These are phyloP conservation scores for Fraxinus baroniana DNA, from an alignment of 305 asterid species.

Conservation along the genomic window DNA sequence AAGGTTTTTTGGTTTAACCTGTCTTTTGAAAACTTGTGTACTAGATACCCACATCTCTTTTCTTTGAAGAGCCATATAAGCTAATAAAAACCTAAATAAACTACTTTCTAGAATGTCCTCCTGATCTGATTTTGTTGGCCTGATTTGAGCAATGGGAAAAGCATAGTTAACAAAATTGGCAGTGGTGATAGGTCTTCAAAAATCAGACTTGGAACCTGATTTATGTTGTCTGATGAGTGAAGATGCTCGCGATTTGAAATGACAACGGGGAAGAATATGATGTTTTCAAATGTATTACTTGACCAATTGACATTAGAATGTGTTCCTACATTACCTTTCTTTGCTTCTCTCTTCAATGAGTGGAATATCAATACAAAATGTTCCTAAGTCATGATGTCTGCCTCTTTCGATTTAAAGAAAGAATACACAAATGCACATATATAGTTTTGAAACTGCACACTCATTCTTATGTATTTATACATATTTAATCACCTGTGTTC, in stretches of 20 bases:
- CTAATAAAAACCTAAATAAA: neutral
- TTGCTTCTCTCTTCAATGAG: neutral
- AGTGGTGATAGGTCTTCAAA: neutral
- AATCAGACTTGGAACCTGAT: neutral
- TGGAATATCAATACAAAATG: neutral
- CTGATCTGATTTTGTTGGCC: neutral
- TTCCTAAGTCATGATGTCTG: constrained; percentile 11
- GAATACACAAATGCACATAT: neutral
- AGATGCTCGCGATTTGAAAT: neutral
- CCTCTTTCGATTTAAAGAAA: constrained; percentile 2
- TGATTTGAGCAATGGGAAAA: neutral
- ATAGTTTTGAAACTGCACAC: neutral
- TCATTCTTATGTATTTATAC: neutral
- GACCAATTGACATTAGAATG: neutral
- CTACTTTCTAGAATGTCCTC: neutral
- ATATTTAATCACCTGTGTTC: constrained; percentile 5
- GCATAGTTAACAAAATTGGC: neutral
- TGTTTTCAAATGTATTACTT: neutral
- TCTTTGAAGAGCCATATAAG: neutral
- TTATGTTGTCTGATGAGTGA: neutral
- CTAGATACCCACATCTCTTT: neutral
- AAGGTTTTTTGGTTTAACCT: neutral
- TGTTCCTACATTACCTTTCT: neutral
- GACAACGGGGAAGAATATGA: neutral
- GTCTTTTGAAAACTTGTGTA: neutral